Percentiles rank a stretch among this genome's conserved stretches.
Evolutionary conservation across 1,284 basidiomycete species (phyloP).

Genomic region (Heterobasidion parviporum): DNA sequence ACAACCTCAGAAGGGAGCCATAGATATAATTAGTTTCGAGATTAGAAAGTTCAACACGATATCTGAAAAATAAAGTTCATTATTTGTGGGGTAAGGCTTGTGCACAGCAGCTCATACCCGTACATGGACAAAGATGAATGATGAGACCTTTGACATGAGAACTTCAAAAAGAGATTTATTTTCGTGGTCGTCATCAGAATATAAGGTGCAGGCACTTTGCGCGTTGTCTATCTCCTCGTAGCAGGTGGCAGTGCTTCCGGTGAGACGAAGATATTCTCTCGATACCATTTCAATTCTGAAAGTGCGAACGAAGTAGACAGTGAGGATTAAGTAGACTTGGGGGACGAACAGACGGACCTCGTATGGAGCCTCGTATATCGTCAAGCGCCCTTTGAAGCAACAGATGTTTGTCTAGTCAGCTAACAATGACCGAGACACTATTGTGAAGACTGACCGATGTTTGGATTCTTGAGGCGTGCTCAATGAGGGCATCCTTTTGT

Average conservation of each 20-base stretch:
- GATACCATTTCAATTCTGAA: conserved; percentile 55
- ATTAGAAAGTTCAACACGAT: too few species aligned
- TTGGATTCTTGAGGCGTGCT: conserved; percentile 22
- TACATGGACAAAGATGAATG: too few species aligned
- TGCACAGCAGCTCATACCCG: too few species aligned
- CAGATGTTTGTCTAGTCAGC: not conserved
- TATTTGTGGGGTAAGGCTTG: too few species aligned
- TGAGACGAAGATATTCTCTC: conserved; percentile 44
- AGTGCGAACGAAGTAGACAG: conserved; percentile 2
- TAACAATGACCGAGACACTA: not conserved
- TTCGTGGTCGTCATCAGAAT: too few species aligned
- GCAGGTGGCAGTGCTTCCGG: conserved; percentile 4
- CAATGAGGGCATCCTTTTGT: conserved; percentile 19
- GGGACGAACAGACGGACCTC: conserved; percentile 33
- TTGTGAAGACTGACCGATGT: conserved; percentile 35
- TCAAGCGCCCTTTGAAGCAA: conserved; percentile 52
- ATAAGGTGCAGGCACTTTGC: too few species aligned
- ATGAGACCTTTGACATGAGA: too few species aligned
- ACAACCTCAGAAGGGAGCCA: too few species aligned
- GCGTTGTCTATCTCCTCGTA: too few species aligned
- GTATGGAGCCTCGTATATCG: conserved; percentile 70
- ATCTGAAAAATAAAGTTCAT: too few species aligned
- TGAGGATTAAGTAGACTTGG: not conserved
- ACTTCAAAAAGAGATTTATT: too few species aligned
- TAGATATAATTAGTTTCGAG: too few species aligned